Evolutionary conservation across 192 early-diverging fungal species (phyloP).

Genomic region (Funneliformis geosporum): DNA sequence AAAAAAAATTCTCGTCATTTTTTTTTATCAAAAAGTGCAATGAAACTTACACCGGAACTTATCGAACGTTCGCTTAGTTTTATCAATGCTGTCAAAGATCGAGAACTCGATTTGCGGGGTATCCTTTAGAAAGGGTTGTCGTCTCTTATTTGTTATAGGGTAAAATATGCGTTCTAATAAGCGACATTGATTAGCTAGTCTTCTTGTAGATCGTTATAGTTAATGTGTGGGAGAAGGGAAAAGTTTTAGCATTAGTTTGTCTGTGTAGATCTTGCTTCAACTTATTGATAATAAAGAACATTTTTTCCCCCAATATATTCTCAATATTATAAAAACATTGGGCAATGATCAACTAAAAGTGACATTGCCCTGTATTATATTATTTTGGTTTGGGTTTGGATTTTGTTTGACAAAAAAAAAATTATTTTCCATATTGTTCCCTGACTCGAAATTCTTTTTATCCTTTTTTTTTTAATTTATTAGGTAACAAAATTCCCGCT

Average conservation of each 20-base stretch:
- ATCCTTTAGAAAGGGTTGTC: constrained; percentile 34
- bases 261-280: neutral
- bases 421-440: constrained; percentile 17
- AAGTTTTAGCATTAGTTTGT: neutral
- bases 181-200: neutral
- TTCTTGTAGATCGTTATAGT: neutral
- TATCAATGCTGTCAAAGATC: constrained; percentile 87
- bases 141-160: neutral
- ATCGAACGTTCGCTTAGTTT: constrained; percentile 64
- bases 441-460: constrained; percentile 32
- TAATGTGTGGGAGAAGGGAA: neutral
- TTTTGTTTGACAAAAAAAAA: neutral
- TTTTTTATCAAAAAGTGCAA: constrained; percentile 21
- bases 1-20: neutral
- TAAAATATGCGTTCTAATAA: neutral
- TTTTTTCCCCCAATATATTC: neutral
- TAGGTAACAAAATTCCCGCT: constrained; percentile 80
- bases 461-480: constrained; percentile 24
- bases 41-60: constrained; percentile 80
- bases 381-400: neutral
- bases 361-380: neutral
- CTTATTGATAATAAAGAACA: neutral
- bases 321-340: neutral
- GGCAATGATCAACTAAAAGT: constrained; percentile 18
- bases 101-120: constrained; percentile 90